Evolutionary conservation across 2,329 filamentous ascomycete species (phyloP).

Genomic region (Graphilbum fragrans): DNA sequence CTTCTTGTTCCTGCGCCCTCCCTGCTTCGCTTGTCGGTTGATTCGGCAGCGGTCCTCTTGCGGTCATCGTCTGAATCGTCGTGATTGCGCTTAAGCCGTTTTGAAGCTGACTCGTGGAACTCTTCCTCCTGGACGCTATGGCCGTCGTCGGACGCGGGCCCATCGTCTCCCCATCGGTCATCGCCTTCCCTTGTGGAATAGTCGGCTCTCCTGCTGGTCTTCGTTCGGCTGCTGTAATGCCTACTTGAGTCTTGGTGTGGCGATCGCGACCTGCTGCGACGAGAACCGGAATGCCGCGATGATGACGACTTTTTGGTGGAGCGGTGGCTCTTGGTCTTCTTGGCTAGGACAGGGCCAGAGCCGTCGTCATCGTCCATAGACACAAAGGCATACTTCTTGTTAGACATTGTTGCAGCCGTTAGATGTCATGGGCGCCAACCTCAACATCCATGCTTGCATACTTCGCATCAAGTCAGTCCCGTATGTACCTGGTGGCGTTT

Average conservation of each 20-base stretch:
- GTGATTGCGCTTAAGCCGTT: conserved; percentile 54
- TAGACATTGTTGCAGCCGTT: conserved; percentile 14
- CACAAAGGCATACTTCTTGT: conserved; percentile 54
- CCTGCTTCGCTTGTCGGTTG: neutral
- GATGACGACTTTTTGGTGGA: conserved; percentile 25
- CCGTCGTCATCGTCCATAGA: conserved; percentile 55
- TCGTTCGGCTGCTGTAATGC: conserved; percentile 21
- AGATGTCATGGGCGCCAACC: no score
- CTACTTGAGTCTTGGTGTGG: conserved; percentile 21
- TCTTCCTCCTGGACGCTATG: conserved; percentile 32
- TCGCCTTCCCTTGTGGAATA: conserved; percentile 44
- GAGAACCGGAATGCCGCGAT: conserved; percentile 14
- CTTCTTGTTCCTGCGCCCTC: neutral
- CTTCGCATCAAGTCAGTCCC: no score
- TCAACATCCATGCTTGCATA: no score
- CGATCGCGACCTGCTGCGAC: conserved; percentile 14
- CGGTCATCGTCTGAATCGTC: conserved; percentile 17
- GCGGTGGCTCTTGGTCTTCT: conserved; percentile 33
- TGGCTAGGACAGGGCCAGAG: conserved; percentile 27
- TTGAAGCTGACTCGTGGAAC: conserved; percentile 57
- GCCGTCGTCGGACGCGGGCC: conserved; percentile 28
- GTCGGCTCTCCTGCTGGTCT: conserved; percentile 23
- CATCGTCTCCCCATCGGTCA: conserved; percentile 74
- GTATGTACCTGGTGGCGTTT: no score
- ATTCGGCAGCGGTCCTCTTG: conserved; percentile 2